Base-by-base conservation (phyloP, 305 asterid species). In the Ajuga reptans region DNA sequence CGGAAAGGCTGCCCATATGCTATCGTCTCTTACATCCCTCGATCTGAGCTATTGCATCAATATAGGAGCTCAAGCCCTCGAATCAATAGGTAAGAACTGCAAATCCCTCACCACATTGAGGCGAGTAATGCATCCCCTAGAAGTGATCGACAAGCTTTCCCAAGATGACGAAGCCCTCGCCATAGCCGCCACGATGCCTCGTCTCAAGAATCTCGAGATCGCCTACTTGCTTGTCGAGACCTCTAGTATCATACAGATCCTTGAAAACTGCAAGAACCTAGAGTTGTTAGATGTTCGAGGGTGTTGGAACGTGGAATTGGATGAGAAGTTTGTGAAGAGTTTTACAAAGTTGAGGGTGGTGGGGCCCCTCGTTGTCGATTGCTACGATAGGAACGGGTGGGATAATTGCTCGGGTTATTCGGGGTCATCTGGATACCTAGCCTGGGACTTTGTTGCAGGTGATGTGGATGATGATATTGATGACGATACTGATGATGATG, bases 161-260 rank as follows among this genome's bases (percentile, higher is more conserved):
- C 97, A 88, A 64, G 87, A 86, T 6, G 93, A 86, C 7, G 98
- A 92, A 68, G 98, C 97, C 42, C 77, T 82, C 0, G 96, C 91
- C 0, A 88, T 92, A 8, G 91, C 97, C 0, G 6, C 75, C 0
- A 85, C 91, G 0, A 92, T 90, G 98, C 86, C 96, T 3, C 76
- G 66, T 5, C 97, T 92, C 49, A 76, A 85, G 87, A 90, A 86
- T 36, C 96, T 92, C 0, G 98, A 92, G 83, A 85, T 88, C 0
- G 89, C 96, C 56, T 87, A 92, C 84, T 73, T 86, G 80, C 83
- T 84, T 0, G 89, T 90, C 11, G 68, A 63, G 27, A 92, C 97
- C 2, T 61, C 46, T 1, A 77, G 96, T 27, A 59, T 85, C 6
- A 31, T 85, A 0, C 80, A 90, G 82, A 83, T 92, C 37, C 74